Evolutionary conservation across 108 stramenopile genomes (phyloP), one percentile per base, ranked within the genome.

Genomic region (Pseudonitzschia multiseries): DNA sequence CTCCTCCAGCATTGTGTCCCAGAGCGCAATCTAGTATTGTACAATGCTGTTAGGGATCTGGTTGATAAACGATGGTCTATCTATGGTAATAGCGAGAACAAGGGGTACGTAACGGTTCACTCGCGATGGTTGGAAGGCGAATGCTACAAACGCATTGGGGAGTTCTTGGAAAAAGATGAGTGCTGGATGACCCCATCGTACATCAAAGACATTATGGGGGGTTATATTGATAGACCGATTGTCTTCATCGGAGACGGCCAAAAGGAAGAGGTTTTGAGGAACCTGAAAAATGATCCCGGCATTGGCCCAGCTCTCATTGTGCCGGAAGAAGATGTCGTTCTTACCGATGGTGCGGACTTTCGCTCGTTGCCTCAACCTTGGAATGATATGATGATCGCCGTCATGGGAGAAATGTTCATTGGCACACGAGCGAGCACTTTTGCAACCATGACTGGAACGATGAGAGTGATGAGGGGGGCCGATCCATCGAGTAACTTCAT

Each of bases 1-100:
- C 64, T 72, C 8, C 66, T 72, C 24, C 72, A 72, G 15, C 29
- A 62, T 18, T 44, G 65, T 24, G 57, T 78, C 22, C 66, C 77
- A 3, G 42, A 72, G 8, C 17, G 41, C 10, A 78, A 81, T 52
- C 44, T 73, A 18, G 64, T 78, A 43, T 40, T 32, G 36, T 60
- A 42, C 50, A 74, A 41, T 13, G 40, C 40, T 31, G 61, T 31
- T 0, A 44, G 36, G 31, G 20, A 62, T 14, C 20, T 31, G 14
- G 29, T 62, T 1, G 36, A 62, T 2, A n/a, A 62, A n/a, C 61
- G 0, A 21, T n/a, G 15, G 3, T 12, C 13, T 13, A 62, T 33
- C 20, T 40, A 33, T 17, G 40, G 61, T n/a, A n/a, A 33, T 5
- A 15, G 64, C 32, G 6, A 13, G 0, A 62, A 28, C 61, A 21